Percentiles rank a stretch among this genome's conserved stretches.
These are phyloP conservation scores for Sporothrix globosa DNA, from an alignment of 2,329 filamentous ascomycete genomes.

Conservation along the genomic window DNA sequence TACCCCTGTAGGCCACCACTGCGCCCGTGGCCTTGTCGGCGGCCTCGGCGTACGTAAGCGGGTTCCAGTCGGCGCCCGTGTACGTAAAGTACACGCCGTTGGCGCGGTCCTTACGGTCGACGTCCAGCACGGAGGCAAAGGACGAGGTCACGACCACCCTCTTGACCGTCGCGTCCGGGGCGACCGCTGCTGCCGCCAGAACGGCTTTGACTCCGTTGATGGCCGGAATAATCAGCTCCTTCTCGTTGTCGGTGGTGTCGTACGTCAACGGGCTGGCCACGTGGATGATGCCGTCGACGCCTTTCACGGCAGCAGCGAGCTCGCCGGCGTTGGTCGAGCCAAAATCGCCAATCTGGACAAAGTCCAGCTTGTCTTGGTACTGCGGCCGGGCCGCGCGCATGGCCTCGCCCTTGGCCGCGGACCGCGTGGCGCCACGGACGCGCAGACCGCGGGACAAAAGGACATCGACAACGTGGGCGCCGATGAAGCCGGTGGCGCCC, in stretches of 20 bases:
- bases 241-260: slow-evolving; percentile 49
- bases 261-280: slow-evolving; percentile 46
- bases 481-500: slow-evolving; percentile 41
- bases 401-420: slow-evolving; percentile 34
- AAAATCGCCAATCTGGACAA: slow-evolving; percentile 51
- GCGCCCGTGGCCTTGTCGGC: slow-evolving; percentile 43
- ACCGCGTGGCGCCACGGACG: slow-evolving; percentile 40
- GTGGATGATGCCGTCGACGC: slow-evolving; percentile 43
- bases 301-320: slow-evolving; percentile 41
- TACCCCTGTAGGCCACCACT: slow-evolving; percentile 55
- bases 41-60: slow-evolving; percentile 52
- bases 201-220: slow-evolving; percentile 52
- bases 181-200: slow-evolving; percentile 42
- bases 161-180: slow-evolving; percentile 38
- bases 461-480: slow-evolving; percentile 44
- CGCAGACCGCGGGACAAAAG: slow-evolving; percentile 41
- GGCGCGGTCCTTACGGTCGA: slow-evolving; percentile 37
- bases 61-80: slow-evolving; percentile 58
- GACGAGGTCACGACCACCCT: slow-evolving; percentile 40
- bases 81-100: slow-evolving; percentile 41
- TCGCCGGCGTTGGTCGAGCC: slow-evolving; percentile 38
- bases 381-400: slow-evolving; percentile 40
- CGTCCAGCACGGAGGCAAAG: slow-evolving; percentile 35
- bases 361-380: slow-evolving; percentile 45
- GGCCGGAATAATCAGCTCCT: slow-evolving; percentile 51